Percentiles rank a stretch among this genome's conserved stretches.
These are phyloP conservation scores for Tricholoma flavovirens DNA, from an alignment of 768 basidiomycete species.

Conservation along the genomic window DNA sequence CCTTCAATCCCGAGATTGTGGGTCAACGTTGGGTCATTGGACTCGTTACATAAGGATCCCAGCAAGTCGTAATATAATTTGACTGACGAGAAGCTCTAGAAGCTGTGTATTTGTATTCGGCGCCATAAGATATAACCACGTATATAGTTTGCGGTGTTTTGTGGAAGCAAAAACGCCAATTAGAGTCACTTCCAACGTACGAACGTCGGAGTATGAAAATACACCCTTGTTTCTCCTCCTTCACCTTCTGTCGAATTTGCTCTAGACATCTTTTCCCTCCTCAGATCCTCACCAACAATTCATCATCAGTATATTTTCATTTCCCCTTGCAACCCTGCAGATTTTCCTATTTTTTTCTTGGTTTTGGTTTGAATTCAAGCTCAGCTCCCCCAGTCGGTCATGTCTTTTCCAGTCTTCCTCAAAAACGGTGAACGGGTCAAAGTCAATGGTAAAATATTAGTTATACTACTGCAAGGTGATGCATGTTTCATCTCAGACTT, in stretches of 20 bases:
- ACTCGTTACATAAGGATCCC: not conserved
- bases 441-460: conserved; percentile 66
- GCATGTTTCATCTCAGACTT: conserved; percentile 14
- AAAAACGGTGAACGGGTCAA: conserved; percentile 82
- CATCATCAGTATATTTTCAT: conserved; percentile 16
- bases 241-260: conserved; percentile 30
- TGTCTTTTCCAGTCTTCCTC: conserved; percentile 54
- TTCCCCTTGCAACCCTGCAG: conserved; percentile 14
- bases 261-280: conserved; percentile 13
- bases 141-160: too few species aligned
- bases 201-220: conserved; percentile 40
- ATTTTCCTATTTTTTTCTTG: conserved; percentile 28
- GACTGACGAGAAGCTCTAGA: not conserved
- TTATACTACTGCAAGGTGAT: conserved; percentile 13
- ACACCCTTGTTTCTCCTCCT: conserved; percentile 33
- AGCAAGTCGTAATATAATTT: not conserved
- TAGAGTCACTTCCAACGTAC: not conserved
- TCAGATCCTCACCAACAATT: conserved; percentile 17
- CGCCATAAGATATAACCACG: not conserved
- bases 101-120: not conserved
- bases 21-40: not conserved
- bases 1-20: not conserved
- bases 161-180: not conserved
- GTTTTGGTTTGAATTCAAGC: conserved; percentile 24
- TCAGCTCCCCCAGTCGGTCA: conserved; percentile 25